Evolutionary conservation across 2,329 filamentous ascomycete genomes (phyloP), one percentile per base, ranked within the genome.

Genomic region (Apiospora malaysiana): DNA sequence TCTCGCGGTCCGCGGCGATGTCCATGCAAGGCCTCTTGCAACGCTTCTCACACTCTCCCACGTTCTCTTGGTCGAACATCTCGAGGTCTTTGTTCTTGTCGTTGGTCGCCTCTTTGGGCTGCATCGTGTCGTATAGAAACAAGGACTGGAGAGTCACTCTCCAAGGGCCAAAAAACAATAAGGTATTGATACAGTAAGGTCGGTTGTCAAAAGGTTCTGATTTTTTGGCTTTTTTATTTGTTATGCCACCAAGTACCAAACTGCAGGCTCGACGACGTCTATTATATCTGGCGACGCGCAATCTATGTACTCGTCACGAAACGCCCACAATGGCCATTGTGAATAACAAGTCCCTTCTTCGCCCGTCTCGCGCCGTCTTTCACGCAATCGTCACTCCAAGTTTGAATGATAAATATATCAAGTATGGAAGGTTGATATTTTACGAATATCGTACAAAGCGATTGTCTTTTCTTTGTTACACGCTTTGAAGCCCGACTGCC

Each of bases 191-290:
- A 23, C 25, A 32, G 23, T 27, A 56, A 56, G 4, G n/a, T 51
- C 47, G n/a, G 12, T 4, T 16, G 12, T 16, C 25, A 27, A 5
- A 27, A 56, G 8, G 49, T 23, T 10, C 9, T 18, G 12, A 5
- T 27, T 2, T 23, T 37, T 37, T 1, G 27, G 14, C 2, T 21
- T 37, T 14, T 37, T 25, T 2, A n/a, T 18, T 21, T 12, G 1
- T 59, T 27, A 16, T 3, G 10, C 7, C 4, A 21, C 16, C 4
- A 3, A n/a, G 8, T 32, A 25, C 18, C 3, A n/a, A 1, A 4
- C n/a, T 18, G 18, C 6, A 37, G 18, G 10, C 2, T 23, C 4
- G 0, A 5, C 4, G 0, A 5, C 18, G 9, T 40, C 18, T n/a
- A 10, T 63, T 63, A 63, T 63, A 40, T 12, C 4, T 14, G 27